These are phyloP conservation scores for Furcasterigmium furcatum DNA, from an alignment of 2,329 filamentous ascomycete genomes.

Conservation along the genomic window DNA sequence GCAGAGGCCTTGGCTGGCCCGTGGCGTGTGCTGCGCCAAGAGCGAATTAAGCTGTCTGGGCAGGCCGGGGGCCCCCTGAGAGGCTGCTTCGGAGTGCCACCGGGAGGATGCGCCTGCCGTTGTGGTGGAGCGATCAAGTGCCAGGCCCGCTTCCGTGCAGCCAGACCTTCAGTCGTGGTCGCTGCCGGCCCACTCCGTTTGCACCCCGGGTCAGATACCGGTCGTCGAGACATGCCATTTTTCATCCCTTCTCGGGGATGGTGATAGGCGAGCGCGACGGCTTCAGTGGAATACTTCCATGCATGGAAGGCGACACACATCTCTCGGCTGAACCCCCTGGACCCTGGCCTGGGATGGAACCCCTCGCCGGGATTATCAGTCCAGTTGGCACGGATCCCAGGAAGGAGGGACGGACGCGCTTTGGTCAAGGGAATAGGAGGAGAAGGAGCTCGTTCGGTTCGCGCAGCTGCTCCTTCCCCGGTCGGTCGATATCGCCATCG, in stretches of 20 bases:
- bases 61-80: background rate
- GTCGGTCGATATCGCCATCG: background rate
- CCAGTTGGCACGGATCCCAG: no score
- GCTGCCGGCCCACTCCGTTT: no score
- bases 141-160: background rate
- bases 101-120: conserved; percentile 3
- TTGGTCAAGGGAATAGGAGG: background rate
- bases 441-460: background rate
- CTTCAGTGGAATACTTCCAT: conserved; percentile 6
- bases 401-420: no score
- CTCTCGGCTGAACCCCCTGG: no score
- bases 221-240: no score
- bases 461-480: background rate
- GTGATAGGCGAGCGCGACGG: no score
- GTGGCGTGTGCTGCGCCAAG: background rate
- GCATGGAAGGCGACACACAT: conserved; percentile 6
- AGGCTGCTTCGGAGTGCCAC: background rate
- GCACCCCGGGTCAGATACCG: no score
- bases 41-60: background rate
- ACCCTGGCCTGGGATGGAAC: no score
- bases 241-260: no score
- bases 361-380: no score
- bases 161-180: no score
- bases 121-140: conserved; percentile 4
- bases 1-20: background rate